These are phyloP conservation scores for Aureobasidium musti DNA, from an alignment of 2,329 filamentous ascomycete species.

Conservation along the genomic window DNA sequence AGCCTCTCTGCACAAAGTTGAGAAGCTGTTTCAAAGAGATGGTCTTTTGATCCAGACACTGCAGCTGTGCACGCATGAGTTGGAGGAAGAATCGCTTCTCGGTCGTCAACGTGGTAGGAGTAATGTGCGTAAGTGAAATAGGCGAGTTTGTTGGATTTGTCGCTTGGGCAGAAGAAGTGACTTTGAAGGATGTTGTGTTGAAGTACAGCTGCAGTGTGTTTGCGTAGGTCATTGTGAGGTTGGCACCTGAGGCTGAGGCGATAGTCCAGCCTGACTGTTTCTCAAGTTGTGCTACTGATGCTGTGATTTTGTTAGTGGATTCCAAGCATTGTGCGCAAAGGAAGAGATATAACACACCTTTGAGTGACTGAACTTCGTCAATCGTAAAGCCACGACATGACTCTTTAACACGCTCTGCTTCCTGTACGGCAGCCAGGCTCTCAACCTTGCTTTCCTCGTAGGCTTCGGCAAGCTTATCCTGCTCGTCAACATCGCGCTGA, in stretches of 20 bases:
- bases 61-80: slow-evolving; percentile 67
- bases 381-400: slow-evolving; percentile 88
- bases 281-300: slow-evolving; percentile 66
- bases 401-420: slow-evolving; percentile 80
- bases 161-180: slow-evolving; percentile 33
- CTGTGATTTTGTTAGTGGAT: slow-evolving; percentile 53
- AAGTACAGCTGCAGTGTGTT: slow-evolving; percentile 74
- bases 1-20: slow-evolving; percentile 60
- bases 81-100: slow-evolving; percentile 76
- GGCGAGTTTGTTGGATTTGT: slow-evolving; percentile 41
- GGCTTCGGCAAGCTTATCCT: slow-evolving; percentile 64
- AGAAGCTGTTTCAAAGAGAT: slow-evolving; percentile 63
- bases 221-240: slow-evolving; percentile 71
- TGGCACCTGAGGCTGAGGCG: slow-evolving; percentile 59
- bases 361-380: slow-evolving; percentile 75
- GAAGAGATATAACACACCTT: slow-evolving; percentile 63
- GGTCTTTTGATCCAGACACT: slow-evolving; percentile 60
- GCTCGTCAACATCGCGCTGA: slow-evolving; percentile 65
- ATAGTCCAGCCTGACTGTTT: slow-evolving; percentile 70
- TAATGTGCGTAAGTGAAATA: slow-evolving; percentile 72
- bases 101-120: slow-evolving; percentile 56
- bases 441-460: slow-evolving; percentile 67
- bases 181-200: slow-evolving; percentile 63
- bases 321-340: background rate
- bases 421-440: slow-evolving; percentile 71